Conservation (phyloP, 2,329 filamentous ascomycete genomes). For the Colletotrichum neosansevieriae region DNA sequence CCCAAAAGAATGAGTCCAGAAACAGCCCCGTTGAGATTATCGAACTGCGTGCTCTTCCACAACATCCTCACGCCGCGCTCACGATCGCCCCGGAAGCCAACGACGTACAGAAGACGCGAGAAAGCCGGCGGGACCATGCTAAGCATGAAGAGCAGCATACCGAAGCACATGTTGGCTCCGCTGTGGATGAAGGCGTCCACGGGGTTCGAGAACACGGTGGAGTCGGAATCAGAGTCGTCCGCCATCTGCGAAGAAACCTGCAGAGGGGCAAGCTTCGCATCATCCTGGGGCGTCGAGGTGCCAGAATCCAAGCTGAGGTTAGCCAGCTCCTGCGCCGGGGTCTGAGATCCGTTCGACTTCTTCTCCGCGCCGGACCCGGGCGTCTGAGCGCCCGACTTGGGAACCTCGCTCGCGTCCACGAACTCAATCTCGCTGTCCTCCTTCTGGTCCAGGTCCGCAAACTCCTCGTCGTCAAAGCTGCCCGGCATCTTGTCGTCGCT, state of each 20-base stretch:
- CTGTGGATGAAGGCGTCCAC: slow-evolving; percentile 92
- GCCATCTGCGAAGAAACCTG: slow-evolving; percentile 32
- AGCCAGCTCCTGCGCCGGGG: slow-evolving; percentile 24
- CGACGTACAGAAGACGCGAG: slow-evolving; percentile 84
- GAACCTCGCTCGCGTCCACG: slow-evolving; percentile 66
- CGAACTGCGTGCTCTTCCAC: slow-evolving; percentile 88
- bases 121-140: slow-evolving; percentile 94
- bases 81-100: slow-evolving; percentile 92
- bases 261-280: slow-evolving; percentile 31
- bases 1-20: slow-evolving; percentile 83
- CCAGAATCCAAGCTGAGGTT: slow-evolving; percentile 33
- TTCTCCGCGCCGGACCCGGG: slow-evolving; percentile 61
- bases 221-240: slow-evolving; percentile 40
- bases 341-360: slow-evolving; percentile 47
- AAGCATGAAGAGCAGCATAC: slow-evolving; percentile 86
- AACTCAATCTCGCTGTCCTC: slow-evolving; percentile 62
- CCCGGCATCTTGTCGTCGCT: slow-evolving; percentile 54
- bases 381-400: slow-evolving; percentile 56
- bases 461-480: slow-evolving; percentile 52
- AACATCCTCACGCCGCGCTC: slow-evolving; percentile 85
- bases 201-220: slow-evolving; percentile 72
- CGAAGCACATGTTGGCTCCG: slow-evolving; percentile 90
- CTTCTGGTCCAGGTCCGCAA: slow-evolving; percentile 45
- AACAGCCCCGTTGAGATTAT: slow-evolving; percentile 93
- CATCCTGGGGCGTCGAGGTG: slow-evolving; percentile 28